Conservation (phyloP, 208 protist genomes). For the Wallacemonas rigidus region DNA sequence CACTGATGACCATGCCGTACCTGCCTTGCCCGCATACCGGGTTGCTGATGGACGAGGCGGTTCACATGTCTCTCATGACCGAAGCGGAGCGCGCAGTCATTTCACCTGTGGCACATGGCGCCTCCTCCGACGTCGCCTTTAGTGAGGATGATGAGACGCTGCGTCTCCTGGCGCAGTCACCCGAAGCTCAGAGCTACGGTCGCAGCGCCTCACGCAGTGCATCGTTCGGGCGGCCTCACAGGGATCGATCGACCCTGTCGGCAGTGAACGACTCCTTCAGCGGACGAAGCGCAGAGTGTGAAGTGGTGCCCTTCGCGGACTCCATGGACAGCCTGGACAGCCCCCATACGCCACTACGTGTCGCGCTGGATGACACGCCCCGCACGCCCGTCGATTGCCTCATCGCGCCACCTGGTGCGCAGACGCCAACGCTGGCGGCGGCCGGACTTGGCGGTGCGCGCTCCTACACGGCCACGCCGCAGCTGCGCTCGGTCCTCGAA, state of each 20-base stretch:
- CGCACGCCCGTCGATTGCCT: conserved; percentile 12
- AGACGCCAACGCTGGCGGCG: neutral
- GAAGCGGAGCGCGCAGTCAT: neutral
- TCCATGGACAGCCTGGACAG: neutral
- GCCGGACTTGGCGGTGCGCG: neutral
- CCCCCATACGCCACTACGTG: neutral
- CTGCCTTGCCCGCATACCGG: neutral
- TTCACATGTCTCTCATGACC: neutral
- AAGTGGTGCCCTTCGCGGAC: neutral
- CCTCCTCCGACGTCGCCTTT: conserved; percentile 5
- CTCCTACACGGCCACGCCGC: conserved; percentile 18
- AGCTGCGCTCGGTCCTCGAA: conserved; percentile 23
- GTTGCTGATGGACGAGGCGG: neutral
- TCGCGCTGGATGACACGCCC: neutral
- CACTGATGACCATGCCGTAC: conserved; percentile 6
- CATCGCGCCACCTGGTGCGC: neutral
- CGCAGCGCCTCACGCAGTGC: too few relatives aligned
- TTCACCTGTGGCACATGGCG: neutral
- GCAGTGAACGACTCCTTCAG: too few relatives aligned
- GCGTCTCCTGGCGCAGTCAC: neutral
- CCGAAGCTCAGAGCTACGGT: too few relatives aligned
- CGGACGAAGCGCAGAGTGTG: too few relatives aligned
- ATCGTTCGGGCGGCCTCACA: too few relatives aligned
- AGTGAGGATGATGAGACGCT: neutral
- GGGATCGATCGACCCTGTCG: too few relatives aligned